Percentiles rank a stretch among this genome's conserved stretches.
Evolutionary conservation across 2,329 filamentous ascomycete species (phyloP).

Genomic region (Phaeoacremonium minimum): DNA sequence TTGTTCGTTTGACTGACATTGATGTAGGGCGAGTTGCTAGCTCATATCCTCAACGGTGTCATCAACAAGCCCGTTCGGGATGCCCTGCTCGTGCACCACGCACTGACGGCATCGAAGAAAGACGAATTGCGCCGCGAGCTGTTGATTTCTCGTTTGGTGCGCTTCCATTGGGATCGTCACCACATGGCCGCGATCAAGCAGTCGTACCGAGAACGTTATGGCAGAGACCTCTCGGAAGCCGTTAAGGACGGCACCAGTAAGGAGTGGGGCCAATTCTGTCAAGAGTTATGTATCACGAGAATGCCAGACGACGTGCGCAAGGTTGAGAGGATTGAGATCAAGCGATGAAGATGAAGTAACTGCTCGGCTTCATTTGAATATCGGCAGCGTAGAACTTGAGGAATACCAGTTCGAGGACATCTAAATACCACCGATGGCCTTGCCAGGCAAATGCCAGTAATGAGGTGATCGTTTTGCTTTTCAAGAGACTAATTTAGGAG

Average conservation of each 20-base stretch:
- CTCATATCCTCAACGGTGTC: slow-evolving; percentile 92
- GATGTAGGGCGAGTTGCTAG: slow-evolving; percentile 80
- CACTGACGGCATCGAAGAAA: slow-evolving; percentile 68
- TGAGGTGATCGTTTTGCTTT: too few species aligned
- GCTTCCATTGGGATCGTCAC: slow-evolving; percentile 85
- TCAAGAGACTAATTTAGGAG: too few species aligned
- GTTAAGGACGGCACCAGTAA: slow-evolving; percentile 72
- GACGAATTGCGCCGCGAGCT: slow-evolving; percentile 77
- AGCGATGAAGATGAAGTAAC: too few species aligned
- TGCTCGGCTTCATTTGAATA: too few species aligned
- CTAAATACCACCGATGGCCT: too few species aligned
- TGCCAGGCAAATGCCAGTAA: too few species aligned
- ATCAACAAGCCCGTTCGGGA: slow-evolving; percentile 95
- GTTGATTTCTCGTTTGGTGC: slow-evolving; percentile 80
- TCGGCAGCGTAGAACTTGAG: too few species aligned
- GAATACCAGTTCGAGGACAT: too few species aligned
- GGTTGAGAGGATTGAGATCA: slow-evolving; percentile 35
- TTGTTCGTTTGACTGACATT: slow-evolving; percentile 7
- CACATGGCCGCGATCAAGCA: slow-evolving; percentile 77
- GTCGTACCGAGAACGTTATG: slow-evolving; percentile 77
- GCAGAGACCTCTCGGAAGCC: slow-evolving; percentile 68
- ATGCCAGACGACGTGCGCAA: slow-evolving; percentile 55
- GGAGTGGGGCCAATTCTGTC: slow-evolving; percentile 74
- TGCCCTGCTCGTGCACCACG: slow-evolving; percentile 85
- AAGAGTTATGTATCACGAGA: slow-evolving; percentile 61